Evolutionary conservation across 2,329 filamentous ascomycete genomes (phyloP), one percentile per base, ranked within the genome.

Genomic region (Fusarium newnesense): DNA sequence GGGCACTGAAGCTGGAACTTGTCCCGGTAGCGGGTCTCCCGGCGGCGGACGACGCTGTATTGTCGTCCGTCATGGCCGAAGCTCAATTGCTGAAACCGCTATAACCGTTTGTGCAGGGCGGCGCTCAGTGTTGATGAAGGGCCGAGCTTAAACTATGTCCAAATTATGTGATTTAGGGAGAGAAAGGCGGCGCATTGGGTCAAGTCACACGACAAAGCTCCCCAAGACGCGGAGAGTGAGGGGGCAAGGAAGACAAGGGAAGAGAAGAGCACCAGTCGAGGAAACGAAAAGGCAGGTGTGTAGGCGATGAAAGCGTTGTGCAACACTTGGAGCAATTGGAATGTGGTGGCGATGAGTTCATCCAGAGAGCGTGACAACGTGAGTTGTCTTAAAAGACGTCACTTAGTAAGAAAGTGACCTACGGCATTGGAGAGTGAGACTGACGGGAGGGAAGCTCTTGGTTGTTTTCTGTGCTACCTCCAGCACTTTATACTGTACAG

Each of bases 1-100:
- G 75, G 67, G 72, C 67, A 66, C 44, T 72, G 69, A 67, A 50
- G 34, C 58, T 74, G 75, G 73, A 69, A 65, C 73, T 75, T 60
- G 52, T 61, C 32, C 75, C 66, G 42, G 72, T 64, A 37, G 85
- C 82, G 64, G 75, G 69, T 64, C 60, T 84, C 59, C 57, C 39
- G 52, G 60, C 54, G 62, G 65, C 34, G 53, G 60, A 59, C 32
- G 69, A 60, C 42, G 56, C 67, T 46, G 67, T 70, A 54, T 70
- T 73, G 26, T 76, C 75, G 26, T 76, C 72, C 65, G 64, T 68
- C 72, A 66, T 67, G 57, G 52, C 59, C 49, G 57, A 49, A 53
- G 56, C 56, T 60, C 59, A 65, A 63, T 54, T 42, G 44, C 69
- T 66, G 24, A 37, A 59, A 49, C 50, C 42, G 39, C 47, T 64